phyloP scores from a whole-genome alignment of 2,329 filamentous ascomycete genomes.

The Phaeoacremonium minimum region DNA sequence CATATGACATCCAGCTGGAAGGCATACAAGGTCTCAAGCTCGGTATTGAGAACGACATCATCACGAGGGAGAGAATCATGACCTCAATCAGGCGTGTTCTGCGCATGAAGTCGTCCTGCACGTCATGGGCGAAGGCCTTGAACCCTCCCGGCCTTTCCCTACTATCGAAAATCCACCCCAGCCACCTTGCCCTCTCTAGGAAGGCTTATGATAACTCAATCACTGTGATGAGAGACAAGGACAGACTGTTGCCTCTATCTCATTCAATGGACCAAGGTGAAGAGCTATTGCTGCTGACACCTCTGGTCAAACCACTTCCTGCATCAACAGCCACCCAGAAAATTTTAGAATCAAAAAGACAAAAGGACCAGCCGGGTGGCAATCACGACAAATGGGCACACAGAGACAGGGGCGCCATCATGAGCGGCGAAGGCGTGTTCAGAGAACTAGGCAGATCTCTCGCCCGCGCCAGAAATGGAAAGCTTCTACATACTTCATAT shows the following conservation, averaged over 20 bases:
- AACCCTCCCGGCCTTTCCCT: slow-evolving; percentile 76
- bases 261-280: slow-evolving; percentile 79
- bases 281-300: slow-evolving; percentile 84
- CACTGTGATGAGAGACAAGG: slow-evolving; percentile 86
- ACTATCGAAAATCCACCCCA: slow-evolving; percentile 75
- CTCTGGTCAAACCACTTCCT: slow-evolving; percentile 85
- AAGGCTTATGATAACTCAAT: slow-evolving; percentile 90
- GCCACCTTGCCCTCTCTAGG: slow-evolving; percentile 75
- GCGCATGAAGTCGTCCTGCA: slow-evolving; percentile 77
- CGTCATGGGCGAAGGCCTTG: slow-evolving; percentile 87
- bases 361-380: slow-evolving; percentile 24
- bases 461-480: slow-evolving; percentile 80
- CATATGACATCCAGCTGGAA: slow-evolving; percentile 84
- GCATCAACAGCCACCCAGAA: slow-evolving; percentile 79
- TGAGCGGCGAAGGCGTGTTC: slow-evolving; percentile 93
- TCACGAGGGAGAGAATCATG: slow-evolving; percentile 73
- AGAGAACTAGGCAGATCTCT: slow-evolving; percentile 82
- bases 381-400: slow-evolving; percentile 53
- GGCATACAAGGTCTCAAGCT: slow-evolving; percentile 86
- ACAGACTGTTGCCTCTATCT: slow-evolving; percentile 76
- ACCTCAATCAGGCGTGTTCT: slow-evolving; percentile 77
- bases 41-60: slow-evolving; percentile 85
- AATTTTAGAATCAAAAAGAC: slow-evolving; percentile 51
- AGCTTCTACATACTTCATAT: slow-evolving; percentile 90
- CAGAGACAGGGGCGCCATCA: slow-evolving; percentile 60